Base-by-base conservation (phyloP, 1,284 basidiomycete genomes). In the Naganishia albida region DNA sequence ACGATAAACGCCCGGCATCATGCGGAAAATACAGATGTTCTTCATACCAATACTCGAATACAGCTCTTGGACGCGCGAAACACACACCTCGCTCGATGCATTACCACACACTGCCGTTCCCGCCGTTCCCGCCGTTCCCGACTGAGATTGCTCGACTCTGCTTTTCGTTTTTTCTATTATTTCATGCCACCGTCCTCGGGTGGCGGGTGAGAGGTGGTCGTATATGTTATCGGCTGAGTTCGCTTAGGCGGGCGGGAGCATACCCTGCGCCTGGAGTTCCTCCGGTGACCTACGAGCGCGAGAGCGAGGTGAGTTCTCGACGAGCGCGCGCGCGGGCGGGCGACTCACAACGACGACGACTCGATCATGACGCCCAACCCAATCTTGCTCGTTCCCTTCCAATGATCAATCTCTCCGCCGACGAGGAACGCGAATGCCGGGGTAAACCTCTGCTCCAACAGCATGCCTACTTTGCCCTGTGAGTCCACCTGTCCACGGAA, bases 291-390 rank as follows among this genome's bases (percentile, higher is more conserved):
- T 60, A 30, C 26, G 42, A 43, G 25, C 38, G 40, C 30, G 20
- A 51, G n/a, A 38, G 15, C 20, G 12, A 55, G 16, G 20, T 7
- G 20, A 43, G 40, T 42, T n/a, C n/a, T n/a, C 39, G 40, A 20
- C 1, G 18, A 56, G 12, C 25, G 18, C 16, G 13, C 6, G 26
- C n/a, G 8, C n/a, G 2, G 26, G 28, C 25, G 44, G 3, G 30
- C 15, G 13, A 53, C 57, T 50, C 39, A 60, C 60, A 63, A 44
- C 13, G 62, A 63, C 8, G 50, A 55, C 50, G 76, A 77, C 84
- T 98, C 94, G 72, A 98, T 90, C 89, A 93, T 92, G 77, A 98
- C 90, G 80, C 93, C 94, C 16, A 98, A 87, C 68, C 95, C 95
- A 69, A 97, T 89, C 81, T 94, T 94, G 62, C 91, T 89, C 46